Evolutionary conservation across 306 rosid genomes (phyloP).

Genomic region (Vigna mungo): DNA sequence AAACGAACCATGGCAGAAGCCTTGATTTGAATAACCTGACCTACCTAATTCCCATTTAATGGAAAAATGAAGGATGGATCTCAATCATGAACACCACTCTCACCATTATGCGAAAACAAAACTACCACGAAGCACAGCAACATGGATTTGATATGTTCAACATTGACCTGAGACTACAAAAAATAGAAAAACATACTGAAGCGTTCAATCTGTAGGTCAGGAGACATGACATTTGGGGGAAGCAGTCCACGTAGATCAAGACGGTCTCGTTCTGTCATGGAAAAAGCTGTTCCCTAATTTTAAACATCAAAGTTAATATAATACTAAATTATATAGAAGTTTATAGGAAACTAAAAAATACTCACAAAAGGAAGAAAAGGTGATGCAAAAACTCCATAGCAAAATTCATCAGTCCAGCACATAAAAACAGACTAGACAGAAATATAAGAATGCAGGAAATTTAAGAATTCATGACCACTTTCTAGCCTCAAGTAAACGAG

Average conservation of each 20-base stretch:
- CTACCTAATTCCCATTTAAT: constrained; percentile 25
- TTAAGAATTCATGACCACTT: constrained; percentile 12
- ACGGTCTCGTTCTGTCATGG: constrained; percentile 96
- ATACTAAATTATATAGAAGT: constrained; percentile 26
- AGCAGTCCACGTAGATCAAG: constrained; percentile 98
- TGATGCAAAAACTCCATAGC: constrained; percentile 17
- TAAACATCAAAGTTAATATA: constrained; percentile 37
- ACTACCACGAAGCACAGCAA: constrained; percentile 25
- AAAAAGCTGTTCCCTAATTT: constrained; percentile 91
- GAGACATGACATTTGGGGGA: constrained; percentile 96
- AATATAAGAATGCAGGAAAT: constrained; percentile 27
- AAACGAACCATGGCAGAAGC: constrained; percentile 19
- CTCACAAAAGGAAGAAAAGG: constrained; percentile 12
- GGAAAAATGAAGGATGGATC: constrained; percentile 24
- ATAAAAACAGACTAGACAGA: constrained; percentile 24
- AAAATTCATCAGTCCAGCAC: constrained; percentile 24
- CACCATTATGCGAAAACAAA: constrained; percentile 20
- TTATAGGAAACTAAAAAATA: constrained; percentile 26
- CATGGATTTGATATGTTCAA: constrained; percentile 23
- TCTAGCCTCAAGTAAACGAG: constrained; percentile 21
- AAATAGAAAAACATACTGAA: constrained; percentile 68
- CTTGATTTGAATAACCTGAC: constrained; percentile 13
- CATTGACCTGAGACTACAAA: constrained; percentile 2
- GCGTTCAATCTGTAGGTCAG: constrained; percentile 89
- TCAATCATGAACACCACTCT: constrained; percentile 10